These are phyloP conservation scores for Collybiopsis luxurians DNA, from an alignment of 768 basidiomycete genomes.

Conservation along the genomic window DNA sequence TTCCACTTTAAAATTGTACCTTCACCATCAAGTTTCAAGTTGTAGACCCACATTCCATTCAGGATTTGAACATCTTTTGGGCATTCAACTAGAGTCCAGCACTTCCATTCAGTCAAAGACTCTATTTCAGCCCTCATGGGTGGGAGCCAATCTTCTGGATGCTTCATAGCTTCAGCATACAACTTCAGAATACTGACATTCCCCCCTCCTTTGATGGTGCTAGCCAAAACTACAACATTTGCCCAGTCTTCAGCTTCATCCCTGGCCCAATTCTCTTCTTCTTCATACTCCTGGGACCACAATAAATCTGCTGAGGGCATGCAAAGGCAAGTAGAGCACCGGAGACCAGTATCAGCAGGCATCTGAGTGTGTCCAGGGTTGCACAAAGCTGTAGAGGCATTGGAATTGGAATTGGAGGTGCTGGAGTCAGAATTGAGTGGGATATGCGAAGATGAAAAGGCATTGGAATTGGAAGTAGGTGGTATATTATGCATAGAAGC, in stretches of 20 bases:
- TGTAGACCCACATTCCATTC: slow-evolving; percentile 21
- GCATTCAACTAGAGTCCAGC: not conserved
- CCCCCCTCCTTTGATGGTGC: not conserved
- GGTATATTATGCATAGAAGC: no score
- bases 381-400: no score
- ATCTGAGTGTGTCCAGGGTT: no score
- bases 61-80: slow-evolving; percentile 2
- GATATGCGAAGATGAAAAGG: no score
- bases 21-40: slow-evolving; percentile 21
- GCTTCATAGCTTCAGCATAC: not conserved
- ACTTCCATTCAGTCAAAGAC: not conserved
- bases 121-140: not conserved
- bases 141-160: not conserved
- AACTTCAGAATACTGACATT: not conserved
- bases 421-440: no score
- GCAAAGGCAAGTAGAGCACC: not conserved
- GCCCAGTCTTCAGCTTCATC: not conserved
- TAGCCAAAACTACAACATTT: not conserved
- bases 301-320: not conserved
- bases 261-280: not conserved
- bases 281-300: not conserved
- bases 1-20: slow-evolving; percentile 24
- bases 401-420: no score
- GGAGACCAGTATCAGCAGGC: no score
- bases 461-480: no score